phyloP scores from a whole-genome alignment of 257 asterid species.

The Coffea canephora region DNA sequence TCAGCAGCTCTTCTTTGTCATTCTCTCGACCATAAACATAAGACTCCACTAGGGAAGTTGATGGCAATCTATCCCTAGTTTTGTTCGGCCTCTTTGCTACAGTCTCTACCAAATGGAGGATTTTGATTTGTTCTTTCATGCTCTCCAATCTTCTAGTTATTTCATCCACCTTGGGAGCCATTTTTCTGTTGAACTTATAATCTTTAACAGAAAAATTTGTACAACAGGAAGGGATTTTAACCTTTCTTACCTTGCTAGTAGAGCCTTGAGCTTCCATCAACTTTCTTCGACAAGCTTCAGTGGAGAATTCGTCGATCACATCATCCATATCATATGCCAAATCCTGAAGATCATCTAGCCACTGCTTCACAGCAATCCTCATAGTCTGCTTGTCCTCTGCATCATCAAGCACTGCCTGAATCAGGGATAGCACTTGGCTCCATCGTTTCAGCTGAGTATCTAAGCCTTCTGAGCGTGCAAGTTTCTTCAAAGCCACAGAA shows the following conservation, averaged over 20 bases:
- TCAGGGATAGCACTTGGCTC: too few species aligned
- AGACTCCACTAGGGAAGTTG: conserved; percentile 15
- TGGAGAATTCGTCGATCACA: conserved; percentile 17
- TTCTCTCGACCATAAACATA: conserved; percentile 16
- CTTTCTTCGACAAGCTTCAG: conserved; percentile 2
- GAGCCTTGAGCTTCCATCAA: conserved; percentile 9
- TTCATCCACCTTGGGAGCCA: conserved; percentile 1
- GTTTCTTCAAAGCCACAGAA: too few species aligned
- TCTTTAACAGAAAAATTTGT: background rate
- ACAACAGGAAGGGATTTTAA: background rate
- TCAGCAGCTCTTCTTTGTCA: conserved; percentile 13
- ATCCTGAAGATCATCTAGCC: conserved; percentile 25
- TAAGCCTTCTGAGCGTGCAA: too few species aligned
- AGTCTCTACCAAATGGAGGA: conserved; percentile 10
- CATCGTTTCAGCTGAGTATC: too few species aligned
- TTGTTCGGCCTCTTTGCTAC: background rate
- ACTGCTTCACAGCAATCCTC: background rate
- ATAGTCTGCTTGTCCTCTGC: conserved; percentile 9
- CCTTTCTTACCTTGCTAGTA: conserved; percentile 7
- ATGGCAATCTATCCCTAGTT: background rate
- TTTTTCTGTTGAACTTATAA: background rate
- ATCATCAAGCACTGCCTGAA: background rate
- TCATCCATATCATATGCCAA: conserved; percentile 23
- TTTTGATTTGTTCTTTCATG: conserved; percentile 2
- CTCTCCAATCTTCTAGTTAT: conserved; percentile 1